Percentiles rank a stretch among this genome's conserved stretches.
Conservation (phyloP, 2,329 filamentous ascomycete genomes). For the Fusarium sp. region DNA sequence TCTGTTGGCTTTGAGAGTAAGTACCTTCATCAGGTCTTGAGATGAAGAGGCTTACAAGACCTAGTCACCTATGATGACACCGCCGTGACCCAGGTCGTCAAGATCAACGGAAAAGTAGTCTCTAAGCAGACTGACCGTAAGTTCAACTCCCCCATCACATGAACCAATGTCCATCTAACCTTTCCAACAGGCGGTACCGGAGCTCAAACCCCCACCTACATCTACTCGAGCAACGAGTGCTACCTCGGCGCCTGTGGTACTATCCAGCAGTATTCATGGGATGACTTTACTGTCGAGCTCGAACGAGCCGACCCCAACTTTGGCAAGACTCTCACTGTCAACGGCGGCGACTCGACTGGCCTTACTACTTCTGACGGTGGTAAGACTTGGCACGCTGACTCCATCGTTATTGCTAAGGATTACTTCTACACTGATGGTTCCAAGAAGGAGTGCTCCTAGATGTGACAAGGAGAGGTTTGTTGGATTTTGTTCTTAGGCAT, state of each 20-base stretch:
- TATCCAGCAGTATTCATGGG: neutral
- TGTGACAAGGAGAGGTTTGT: neutral
- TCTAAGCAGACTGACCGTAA: neutral
- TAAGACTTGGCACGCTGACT: neutral
- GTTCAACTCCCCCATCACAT: neutral
- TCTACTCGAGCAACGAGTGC: conserved; percentile 21
- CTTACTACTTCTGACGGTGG: conserved; percentile 1
- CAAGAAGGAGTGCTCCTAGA: neutral
- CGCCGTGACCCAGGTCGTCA: neutral
- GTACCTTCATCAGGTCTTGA: neutral
- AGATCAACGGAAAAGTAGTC: neutral
- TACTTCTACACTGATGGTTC: conserved; percentile 5
- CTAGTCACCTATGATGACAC: neutral
- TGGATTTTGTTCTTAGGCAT: neutral
- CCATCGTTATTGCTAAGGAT: neutral
- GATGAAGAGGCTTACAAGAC: neutral
- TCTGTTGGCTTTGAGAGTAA: neutral
- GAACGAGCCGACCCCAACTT: neutral
- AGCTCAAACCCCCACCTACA: neutral
- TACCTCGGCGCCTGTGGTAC: conserved; percentile 14
- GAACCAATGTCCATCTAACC: neutral
- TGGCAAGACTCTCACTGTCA: neutral
- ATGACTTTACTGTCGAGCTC: neutral
- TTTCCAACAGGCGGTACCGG: neutral
- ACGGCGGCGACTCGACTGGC: neutral